phyloP scores from a whole-genome alignment of 2,329 filamentous ascomycete species.

The Venturia aucupariae region DNA sequence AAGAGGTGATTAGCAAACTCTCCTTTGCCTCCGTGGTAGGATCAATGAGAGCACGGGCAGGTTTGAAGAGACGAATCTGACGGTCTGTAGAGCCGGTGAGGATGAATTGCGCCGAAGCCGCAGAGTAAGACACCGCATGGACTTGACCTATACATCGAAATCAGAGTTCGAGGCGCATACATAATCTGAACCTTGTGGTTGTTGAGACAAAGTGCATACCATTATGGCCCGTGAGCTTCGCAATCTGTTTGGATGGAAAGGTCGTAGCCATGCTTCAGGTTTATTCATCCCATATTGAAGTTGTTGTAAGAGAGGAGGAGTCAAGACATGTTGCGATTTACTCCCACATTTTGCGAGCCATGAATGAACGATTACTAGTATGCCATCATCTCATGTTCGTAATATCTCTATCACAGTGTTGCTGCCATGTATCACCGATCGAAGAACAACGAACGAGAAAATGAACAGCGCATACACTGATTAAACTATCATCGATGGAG shows the following conservation, averaged over 20 bases:
- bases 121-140: slow-evolving; percentile 42
- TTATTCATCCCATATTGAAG: neutral
- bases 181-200: neutral
- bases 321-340: neutral
- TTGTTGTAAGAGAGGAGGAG: neutral
- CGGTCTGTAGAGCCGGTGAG: slow-evolving; percentile 82
- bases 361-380: neutral
- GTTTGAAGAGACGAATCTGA: slow-evolving; percentile 78
- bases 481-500: slow-evolving; percentile 1
- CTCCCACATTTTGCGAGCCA: neutral
- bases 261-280: neutral
- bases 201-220: neutral
- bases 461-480: neutral
- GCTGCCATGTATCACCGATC: no score
- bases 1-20: slow-evolving; percentile 19
- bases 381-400: neutral
- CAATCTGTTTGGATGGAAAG: slow-evolving; percentile 11
- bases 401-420: no score
- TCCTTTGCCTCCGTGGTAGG: slow-evolving; percentile 21
- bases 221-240: slow-evolving; percentile 14
- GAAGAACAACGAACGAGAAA: no score
- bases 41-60: slow-evolving; percentile 38
- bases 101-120: slow-evolving; percentile 45
- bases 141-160: slow-evolving; percentile 29
- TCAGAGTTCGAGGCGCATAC: neutral